Percentiles rank a stretch among this genome's conserved stretches.
Conservation (phyloP, 2,329 filamentous ascomycete species). For the Colletotrichum costaricense region DNA sequence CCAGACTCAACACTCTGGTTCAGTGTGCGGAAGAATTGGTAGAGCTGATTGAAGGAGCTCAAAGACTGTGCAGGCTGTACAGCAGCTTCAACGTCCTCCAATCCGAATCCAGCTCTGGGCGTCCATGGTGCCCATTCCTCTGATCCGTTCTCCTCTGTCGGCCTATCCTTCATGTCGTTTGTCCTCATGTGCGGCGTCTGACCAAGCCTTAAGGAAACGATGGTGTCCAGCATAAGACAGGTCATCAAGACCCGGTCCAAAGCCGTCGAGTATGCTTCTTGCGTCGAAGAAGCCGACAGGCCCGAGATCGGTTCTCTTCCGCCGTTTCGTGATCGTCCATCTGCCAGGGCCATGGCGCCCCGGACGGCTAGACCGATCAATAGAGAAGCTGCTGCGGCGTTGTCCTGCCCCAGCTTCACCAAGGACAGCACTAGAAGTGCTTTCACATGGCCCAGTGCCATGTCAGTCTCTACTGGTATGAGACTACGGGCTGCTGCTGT, state of each 20-base stretch:
- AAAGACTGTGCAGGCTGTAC: constrained; percentile 47
- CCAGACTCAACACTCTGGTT: constrained; percentile 39
- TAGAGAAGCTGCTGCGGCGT: constrained; percentile 71
- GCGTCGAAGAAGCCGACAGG: background rate
- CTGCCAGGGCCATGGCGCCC: constrained; percentile 29
- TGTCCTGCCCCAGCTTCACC: constrained; percentile 69
- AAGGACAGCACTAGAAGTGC: constrained; percentile 70
- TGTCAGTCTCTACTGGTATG: constrained; percentile 59
- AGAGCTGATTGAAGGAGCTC: constrained; percentile 56
- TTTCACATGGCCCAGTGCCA: constrained; percentile 57
- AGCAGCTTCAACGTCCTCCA: constrained; percentile 24
- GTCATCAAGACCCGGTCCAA: constrained; percentile 53
- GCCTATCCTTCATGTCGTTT: constrained; percentile 57
- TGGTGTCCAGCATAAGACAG: constrained; percentile 72
- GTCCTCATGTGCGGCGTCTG: constrained; percentile 61
- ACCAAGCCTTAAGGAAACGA: constrained; percentile 64
- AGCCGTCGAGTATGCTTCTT: constrained; percentile 9
- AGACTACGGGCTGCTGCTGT: constrained; percentile 62
- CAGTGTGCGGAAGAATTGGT: constrained; percentile 50
- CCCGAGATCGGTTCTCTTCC: constrained; percentile 5
- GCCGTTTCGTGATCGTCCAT: background rate
- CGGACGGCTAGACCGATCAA: constrained; percentile 72
- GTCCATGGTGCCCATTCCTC: constrained; percentile 83
- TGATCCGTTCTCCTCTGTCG: constrained; percentile 72
- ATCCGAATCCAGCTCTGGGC: constrained; percentile 56